A percentile compares a stretch with the other conserved stretches of the same genome.
These are phyloP conservation scores for Taxawa tesnikishii DNA, from an alignment of 2,329 filamentous ascomycete species.

Conservation along the genomic window DNA sequence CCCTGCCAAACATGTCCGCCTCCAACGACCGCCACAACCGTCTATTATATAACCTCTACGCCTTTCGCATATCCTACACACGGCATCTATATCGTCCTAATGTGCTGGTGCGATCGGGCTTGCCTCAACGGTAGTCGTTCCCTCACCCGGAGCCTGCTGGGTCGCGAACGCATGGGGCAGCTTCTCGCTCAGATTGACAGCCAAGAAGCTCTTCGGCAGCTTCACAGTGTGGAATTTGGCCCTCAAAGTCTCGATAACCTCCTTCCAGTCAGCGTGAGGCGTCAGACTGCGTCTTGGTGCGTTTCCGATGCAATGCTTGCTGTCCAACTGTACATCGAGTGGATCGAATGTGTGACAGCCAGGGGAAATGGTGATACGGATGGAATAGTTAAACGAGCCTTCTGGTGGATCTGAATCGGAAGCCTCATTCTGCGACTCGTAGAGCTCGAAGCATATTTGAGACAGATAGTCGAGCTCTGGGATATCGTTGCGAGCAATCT, in stretches of 20 bases:
- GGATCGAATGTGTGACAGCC: conserved; percentile 96
- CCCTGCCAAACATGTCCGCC: too few relatives aligned
- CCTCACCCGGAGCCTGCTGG: conserved; percentile 7
- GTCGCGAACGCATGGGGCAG: conserved; percentile 29
- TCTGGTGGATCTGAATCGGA: conserved; percentile 9
- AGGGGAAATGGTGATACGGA: conserved; percentile 89
- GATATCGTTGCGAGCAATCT: conserved; percentile 89
- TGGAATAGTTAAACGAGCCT: conserved; percentile 81
- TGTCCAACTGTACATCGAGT: conserved; percentile 90
- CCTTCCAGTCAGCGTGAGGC: conserved; percentile 86
- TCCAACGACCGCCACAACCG: too few relatives aligned
- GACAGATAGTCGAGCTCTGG: conserved; percentile 95
- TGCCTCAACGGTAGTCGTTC: conserved; percentile 8
- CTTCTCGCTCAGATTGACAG: conserved; percentile 37
- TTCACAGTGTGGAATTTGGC: conserved; percentile 79
- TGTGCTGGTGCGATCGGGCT: conserved; percentile 16
- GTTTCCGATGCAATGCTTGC: conserved; percentile 90
- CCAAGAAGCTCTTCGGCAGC: conserved; percentile 37
- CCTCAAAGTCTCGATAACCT: conserved; percentile 88
- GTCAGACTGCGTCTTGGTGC: conserved; percentile 84
- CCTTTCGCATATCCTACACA: too few relatives aligned
- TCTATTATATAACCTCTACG: too few relatives aligned
- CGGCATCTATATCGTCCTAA: too few relatives aligned
- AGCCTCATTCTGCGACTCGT: conserved; percentile 68
- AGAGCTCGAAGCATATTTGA: conserved; percentile 96